Conservation (phyloP, 306 rosid species). For the Luffa acutangula region DNA sequence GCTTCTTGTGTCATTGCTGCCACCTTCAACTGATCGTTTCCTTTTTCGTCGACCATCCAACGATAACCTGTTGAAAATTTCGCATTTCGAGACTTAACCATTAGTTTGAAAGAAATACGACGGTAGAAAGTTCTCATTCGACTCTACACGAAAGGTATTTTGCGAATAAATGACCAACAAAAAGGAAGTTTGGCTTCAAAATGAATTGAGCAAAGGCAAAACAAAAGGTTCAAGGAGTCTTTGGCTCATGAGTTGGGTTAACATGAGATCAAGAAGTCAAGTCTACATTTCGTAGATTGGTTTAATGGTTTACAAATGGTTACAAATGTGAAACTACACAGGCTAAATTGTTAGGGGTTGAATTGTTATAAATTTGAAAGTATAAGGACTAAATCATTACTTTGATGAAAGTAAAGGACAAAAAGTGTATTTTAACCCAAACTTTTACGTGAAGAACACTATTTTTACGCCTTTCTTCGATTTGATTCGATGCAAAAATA, state of each 20-base stretch:
- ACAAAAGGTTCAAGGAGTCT: background rate
- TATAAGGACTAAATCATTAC: background rate
- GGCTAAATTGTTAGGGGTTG: too few species aligned
- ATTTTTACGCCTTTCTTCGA: background rate
- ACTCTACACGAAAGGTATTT: background rate
- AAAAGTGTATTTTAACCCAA: background rate
- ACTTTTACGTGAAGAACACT: background rate
- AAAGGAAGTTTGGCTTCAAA: background rate
- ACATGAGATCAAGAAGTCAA: background rate
- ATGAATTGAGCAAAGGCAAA: background rate
- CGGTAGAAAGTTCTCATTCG: background rate
- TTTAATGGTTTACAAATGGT: too few species aligned
- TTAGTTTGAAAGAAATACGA: background rate
- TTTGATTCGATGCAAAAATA: background rate
- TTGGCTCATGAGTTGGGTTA: background rate
- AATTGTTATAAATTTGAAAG: background rate
- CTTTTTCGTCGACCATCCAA: slow-evolving; percentile 27
- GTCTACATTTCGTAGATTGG: background rate
- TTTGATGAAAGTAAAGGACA: too few species aligned
- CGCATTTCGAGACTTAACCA: background rate
- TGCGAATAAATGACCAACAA: too few species aligned
- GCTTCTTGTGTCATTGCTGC: slow-evolving; percentile 4
- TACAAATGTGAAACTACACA: too few species aligned
- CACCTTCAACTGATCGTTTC: slow-evolving; percentile 17
- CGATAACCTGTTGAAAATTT: slow-evolving; percentile 29